Evolutionary conservation across 768 basidiomycete species (phyloP), one percentile per base, ranked within the genome.

Genomic region (Tricholoma bakamatsutake): DNA sequence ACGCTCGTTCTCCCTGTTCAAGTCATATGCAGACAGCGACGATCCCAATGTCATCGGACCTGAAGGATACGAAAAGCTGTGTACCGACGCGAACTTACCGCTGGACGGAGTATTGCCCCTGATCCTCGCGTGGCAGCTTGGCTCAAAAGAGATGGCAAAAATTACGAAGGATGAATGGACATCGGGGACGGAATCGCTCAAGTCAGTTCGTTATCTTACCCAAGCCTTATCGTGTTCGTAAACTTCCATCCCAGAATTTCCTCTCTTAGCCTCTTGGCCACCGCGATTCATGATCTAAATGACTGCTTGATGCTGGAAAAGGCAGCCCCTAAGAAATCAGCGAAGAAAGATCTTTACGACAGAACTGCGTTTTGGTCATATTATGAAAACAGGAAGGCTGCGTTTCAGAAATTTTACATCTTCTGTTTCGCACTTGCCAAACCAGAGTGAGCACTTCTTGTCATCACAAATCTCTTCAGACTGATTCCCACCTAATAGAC

Each of bases 351-450:
- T 33, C 73, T 73, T 0, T 91, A 91, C 64, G 78, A 87, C 61
- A 74, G 77, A 59, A 62, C 73, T 4, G 69, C 66, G 27, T 87
- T 87, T 61, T 67, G 71, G 62, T 65, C 68, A 37, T 84, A 82
- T 66, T 76, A 79, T 5, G 65, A 66, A 15, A 71, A 87, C 61
- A 66, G 71, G 52, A 73, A 79, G 51, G 69, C 71, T 53, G 78
- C 82, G 3, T 90, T 90, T 66, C 67, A 71, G 52, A 79, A 82
- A 48, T 70, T 93, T 10, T 93, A 93, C 66, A 63, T 69, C 42
- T 93, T 82, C 67, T 84, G 84, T 59, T 93, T 92, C 65, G 61
- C 67, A 6, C 77, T 90, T 51, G 81, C 84, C 28, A 92, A 90
- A 69, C 79, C 82, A 28, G 77, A 81, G 87, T 93, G 69, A 66